Base-by-base conservation (phyloP, 1,284 basidiomycete genomes). In the Trichosporon ovoides region DNA sequence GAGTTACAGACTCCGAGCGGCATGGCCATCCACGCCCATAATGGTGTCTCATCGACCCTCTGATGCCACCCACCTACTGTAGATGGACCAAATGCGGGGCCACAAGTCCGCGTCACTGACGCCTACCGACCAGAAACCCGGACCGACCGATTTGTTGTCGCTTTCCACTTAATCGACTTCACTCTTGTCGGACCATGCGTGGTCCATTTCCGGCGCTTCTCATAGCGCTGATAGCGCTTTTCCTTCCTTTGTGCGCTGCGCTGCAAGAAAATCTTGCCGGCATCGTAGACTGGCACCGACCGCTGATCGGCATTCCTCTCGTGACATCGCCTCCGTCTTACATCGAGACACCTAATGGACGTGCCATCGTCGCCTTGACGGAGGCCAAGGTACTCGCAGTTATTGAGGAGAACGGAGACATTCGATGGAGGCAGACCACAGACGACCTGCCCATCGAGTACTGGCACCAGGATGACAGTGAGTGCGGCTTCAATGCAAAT, bases 271-370 rank as follows among this genome's bases (percentile, higher is more conserved):
- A 75, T 38, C 65, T 77, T 16, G 89, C 85, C 35, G 91, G 91
- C 52, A 80, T 90, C 34, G 82, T 91, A 36, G 91, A 94, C 79
- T 94, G 91, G 91, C 83, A 94, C 77, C 87, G 84, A 64, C 75
- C 81, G 19, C 81, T 87, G 24, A 78, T 91, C 56, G 91, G 91
- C 20, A 80, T 86, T 7, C 88, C 89, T 0, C 74, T 85, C 9
- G 62, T 66, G 11, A 68, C 72, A 0, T 62, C 69, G 16, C 77
- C 79, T 13, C 78, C 78, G 18, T 66, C 68, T 48, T 64, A 75
- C 49, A 66, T 74, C 31, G 61, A 63, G 20, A 57, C 60, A 14
- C 24, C 51, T 38, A 19, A 3, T 0, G 38, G 38, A 52, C 63
- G 38, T 57, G 64, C 24, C 51, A 34, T 71, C 2, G 46, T 94